Base-by-base conservation (phyloP, 1,139 yeast species). In the Magnusiomyces suaveolens region DNA sequence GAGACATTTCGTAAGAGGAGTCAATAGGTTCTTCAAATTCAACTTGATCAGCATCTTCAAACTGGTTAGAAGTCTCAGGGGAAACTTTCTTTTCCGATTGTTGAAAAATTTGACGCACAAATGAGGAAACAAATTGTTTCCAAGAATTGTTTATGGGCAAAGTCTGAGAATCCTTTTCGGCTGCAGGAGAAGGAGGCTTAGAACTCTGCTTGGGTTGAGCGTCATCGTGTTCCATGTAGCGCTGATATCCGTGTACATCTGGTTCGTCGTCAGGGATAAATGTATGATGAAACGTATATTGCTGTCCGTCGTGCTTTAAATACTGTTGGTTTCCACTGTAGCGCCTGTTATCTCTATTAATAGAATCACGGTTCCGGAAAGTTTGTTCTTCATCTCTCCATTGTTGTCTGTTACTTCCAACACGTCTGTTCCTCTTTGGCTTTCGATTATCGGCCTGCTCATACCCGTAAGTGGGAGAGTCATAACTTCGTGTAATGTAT, bases 181-280 rank as follows among this genome's bases (percentile, higher is more conserved):
- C 55, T 53, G 55, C 55, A 43, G 53, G 46, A 50, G 48, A 21
- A 41, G 25, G 41, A 14, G 18, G 4, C 3, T 8, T n/a, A 36
- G 18, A 10, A 8, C 3, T 18, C 16, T 36, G 18, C 4, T 36
- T n/a, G 18, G 8, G 4, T 8, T 36, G 18, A 14, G 8, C 18
- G 16, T 14, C 18, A 3, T n/a, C 18, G 8, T 36, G 18, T 10
- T 16, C 18, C n/a, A n/a, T n/a, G n/a, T n/a, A n/a, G 3, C 10
- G 4, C 3, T 36, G 41, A n/a, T 36, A 36, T 36, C 41, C 41
- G 3, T 36, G 18, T 18, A 36, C 8, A n/a, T 36, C 4, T n/a
- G 4, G 41, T 12, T 29, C 43, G 14, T 18, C 25, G 3, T 41
- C 44, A 41, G 44, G 25, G 20, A 41, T 20, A 41, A 10, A 41